Conservation (phyloP, 371 early-diverging fungal species). For the Mucor circinelloides region DNA sequence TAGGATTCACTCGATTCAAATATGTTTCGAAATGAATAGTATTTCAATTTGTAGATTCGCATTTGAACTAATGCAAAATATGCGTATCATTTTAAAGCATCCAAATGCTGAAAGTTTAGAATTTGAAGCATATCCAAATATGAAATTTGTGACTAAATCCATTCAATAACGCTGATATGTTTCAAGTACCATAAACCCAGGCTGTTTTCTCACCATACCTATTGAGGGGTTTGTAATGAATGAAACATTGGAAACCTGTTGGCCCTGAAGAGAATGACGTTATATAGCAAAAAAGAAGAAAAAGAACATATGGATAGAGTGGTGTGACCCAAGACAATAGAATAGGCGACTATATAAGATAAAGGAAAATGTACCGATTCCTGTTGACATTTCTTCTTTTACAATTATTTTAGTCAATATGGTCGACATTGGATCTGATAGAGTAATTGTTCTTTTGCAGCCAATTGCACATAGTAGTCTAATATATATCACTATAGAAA, state of each 20-base stretch:
- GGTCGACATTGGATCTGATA: background rate
- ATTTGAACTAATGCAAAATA: too few relatives aligned
- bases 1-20: too few relatives aligned
- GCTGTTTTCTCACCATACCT: too few relatives aligned
- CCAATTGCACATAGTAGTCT: background rate
- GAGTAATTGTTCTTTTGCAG: background rate
- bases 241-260: background rate
- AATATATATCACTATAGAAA: background rate
- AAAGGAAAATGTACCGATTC: background rate
- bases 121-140: too few relatives aligned
- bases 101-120: too few relatives aligned
- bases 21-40: too few relatives aligned
- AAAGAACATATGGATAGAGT: background rate
- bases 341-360: background rate
- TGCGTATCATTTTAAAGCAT: too few relatives aligned
- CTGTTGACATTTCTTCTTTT: background rate
- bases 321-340: background rate
- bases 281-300: background rate
- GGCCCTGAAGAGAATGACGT: background rate
- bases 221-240: background rate
- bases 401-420: background rate
- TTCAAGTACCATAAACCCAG: background rate
- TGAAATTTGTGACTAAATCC: background rate
- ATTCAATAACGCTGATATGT: background rate
- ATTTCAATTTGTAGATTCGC: too few relatives aligned